These are phyloP conservation scores for Moricandia arvensis DNA, from an alignment of 345 rosid genomes.

Conservation along the genomic window DNA sequence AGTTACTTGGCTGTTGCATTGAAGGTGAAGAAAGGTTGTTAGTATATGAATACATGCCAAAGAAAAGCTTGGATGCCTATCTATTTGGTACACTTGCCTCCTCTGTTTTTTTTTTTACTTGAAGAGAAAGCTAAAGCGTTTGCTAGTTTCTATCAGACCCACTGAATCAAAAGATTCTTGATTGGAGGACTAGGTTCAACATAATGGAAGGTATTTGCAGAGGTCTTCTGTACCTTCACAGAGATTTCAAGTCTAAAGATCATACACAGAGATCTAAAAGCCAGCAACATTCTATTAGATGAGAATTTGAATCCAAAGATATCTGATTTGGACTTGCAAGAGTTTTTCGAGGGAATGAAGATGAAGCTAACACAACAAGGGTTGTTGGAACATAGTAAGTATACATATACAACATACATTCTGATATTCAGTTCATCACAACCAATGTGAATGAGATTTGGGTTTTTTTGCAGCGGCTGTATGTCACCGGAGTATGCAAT, in stretches of 20 bases:
- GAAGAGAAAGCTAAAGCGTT: background rate
- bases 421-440: no score
- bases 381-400: slow-evolving; percentile 53
- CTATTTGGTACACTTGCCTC: slow-evolving; percentile 39
- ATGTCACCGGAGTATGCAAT: slow-evolving; percentile 57
- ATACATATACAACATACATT: background rate
- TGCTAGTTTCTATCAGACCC: slow-evolving; percentile 30
- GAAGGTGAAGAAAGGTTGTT: slow-evolving; percentile 57
- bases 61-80: slow-evolving; percentile 44
- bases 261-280: slow-evolving; percentile 53
- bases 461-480: slow-evolving; percentile 41
- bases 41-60: slow-evolving; percentile 54
- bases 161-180: slow-evolving; percentile 21
- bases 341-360: slow-evolving; percentile 39
- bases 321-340: slow-evolving; percentile 51
- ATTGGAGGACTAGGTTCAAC: slow-evolving; percentile 43
- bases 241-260: slow-evolving; percentile 52
- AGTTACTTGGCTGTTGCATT: slow-evolving; percentile 56
- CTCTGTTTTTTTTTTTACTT: background rate
- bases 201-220: slow-evolving; percentile 52
- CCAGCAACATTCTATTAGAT: slow-evolving; percentile 53
- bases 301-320: slow-evolving; percentile 49
- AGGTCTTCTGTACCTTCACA: slow-evolving; percentile 50
- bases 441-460: background rate
- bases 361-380: slow-evolving; percentile 46